These are phyloP conservation scores for Urtica urens DNA, from an alignment of 306 rosid genomes.

Conservation along the genomic window DNA sequence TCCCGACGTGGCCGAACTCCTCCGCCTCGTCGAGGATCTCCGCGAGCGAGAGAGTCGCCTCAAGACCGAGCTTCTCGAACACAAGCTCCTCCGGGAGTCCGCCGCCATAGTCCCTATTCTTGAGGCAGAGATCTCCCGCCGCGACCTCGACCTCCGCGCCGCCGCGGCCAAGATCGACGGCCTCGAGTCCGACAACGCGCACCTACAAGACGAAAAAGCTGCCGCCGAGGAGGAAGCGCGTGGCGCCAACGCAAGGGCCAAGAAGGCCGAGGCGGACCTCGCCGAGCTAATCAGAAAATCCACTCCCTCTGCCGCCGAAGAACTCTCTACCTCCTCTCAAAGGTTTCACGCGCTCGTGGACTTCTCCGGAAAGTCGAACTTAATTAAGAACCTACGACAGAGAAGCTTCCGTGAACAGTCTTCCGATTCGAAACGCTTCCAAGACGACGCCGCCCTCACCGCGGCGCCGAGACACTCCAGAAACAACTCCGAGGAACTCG, in stretches of 20 bases:
- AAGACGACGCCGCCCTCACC: conserved; percentile 18
- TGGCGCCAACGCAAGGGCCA: conserved; percentile 27
- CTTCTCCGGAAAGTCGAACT: conserved; percentile 39
- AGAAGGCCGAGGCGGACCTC: conserved; percentile 51
- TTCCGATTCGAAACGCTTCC: conserved; percentile 41
- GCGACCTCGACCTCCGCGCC: conserved; percentile 42
- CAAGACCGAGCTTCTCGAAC: conserved; percentile 77
- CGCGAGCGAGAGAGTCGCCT: conserved; percentile 86
- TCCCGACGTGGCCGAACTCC: conserved; percentile 80
- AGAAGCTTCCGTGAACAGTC: conserved; percentile 29
- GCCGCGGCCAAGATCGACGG: conserved; percentile 27
- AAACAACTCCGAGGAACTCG: conserved; percentile 72
- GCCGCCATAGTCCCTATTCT: conserved; percentile 68
- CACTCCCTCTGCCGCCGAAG: conserved; percentile 23
- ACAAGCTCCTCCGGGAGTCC: conserved; percentile 71
- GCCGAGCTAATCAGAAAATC: conserved; percentile 33
- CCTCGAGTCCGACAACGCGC: conserved; percentile 45
- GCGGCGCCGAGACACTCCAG: conserved; percentile 53
- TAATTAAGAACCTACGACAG: conserved; percentile 43
- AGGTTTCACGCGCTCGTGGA: conserved; percentile 55
- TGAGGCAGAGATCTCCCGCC: conserved; percentile 48
- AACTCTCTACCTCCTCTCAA: conserved; percentile 56
- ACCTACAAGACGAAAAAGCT: conserved; percentile 22
- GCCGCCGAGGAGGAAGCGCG: conserved; percentile 33
- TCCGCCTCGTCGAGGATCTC: conserved; percentile 71